Base-by-base conservation (phyloP, 495 filamentous ascomycete species). In the Hypoxylon lienhwacheense region DNA sequence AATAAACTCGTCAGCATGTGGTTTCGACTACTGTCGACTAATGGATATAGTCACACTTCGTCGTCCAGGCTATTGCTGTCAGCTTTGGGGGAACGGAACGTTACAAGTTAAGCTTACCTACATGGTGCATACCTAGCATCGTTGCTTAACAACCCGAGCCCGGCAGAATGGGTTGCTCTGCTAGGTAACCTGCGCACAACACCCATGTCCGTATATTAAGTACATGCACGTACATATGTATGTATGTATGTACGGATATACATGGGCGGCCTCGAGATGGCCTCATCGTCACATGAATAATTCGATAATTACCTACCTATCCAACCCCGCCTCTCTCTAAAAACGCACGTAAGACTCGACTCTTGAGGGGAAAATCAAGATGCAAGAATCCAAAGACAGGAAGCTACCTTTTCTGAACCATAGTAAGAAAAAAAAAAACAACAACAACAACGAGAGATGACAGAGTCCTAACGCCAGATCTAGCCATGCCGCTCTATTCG, bases 381-480 rank as follows among this genome's bases (percentile, higher is more conserved):
- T n/a, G n/a, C n/a, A n/a, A n/a, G n/a, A n/a, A n/a, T n/a, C n/a
- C n/a, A 16, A 40, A 50, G 20, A 37, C 24, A 39, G 37, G 15
- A 56, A 39, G 29, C 37, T 39, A 45, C 20, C 25, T 34, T 37
- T 16, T n/a, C 12, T 8, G 28, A 7, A n/a, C 12, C 8, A 11
- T 8, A 31, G 28, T 3, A 11, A 10, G 10, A n/a, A 21, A 10
- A 21, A 3, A 17, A 3, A 20, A 20, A 10, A 34, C 17, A 19
- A 26, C 39, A 11, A 47, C 33, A 28, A 57, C 22, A 34, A 25
- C n/a, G n/a, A n/a, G n/a, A 16, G 17, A 29, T 8, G 19, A 6
- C 19, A 31, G 10, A 43, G 37, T 29, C 39, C 39, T 53, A 50
- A 53, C 26, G 17, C 44, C 12, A 32, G 45, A 56, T 56, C 53